phyloP scores from a whole-genome alignment of 192 early-diverging fungal genomes.

The Helicostylum pulchrum region DNA sequence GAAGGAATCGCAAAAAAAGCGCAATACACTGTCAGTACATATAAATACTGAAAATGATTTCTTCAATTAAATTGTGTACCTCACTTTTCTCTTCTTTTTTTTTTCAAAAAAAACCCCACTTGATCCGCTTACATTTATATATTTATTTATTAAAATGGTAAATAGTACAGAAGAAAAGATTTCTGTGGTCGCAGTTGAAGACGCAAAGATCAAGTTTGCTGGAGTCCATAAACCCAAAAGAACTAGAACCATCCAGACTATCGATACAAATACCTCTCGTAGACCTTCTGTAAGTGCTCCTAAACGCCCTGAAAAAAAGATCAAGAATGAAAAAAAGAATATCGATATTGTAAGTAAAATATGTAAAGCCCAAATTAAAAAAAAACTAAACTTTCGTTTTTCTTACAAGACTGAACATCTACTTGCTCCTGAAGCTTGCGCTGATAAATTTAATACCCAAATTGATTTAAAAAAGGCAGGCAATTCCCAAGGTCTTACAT shows the following conservation, averaged over 20 bases:
- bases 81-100: no score
- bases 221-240: slow-evolving; percentile 26
- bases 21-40: no score
- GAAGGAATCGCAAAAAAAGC: no score
- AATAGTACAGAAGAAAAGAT: no score
- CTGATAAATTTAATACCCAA: slow-evolving; percentile 34
- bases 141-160: no score
- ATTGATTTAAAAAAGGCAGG: slow-evolving; percentile 61
- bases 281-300: slow-evolving; percentile 27
- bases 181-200: background rate
- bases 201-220: slow-evolving; percentile 28
- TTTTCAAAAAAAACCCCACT: no score
- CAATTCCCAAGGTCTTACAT: slow-evolving; percentile 66
- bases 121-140: no score
- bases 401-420: slow-evolving; percentile 49
- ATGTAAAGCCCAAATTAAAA: background rate
- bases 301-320: slow-evolving; percentile 18
- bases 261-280: slow-evolving; percentile 17
- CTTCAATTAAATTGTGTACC: no score
- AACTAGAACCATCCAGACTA: slow-evolving; percentile 14
- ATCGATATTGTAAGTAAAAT: slow-evolving; percentile 51
- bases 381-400: background rate
- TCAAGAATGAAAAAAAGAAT: slow-evolving; percentile 20
- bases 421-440: slow-evolving; percentile 40
- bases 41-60: no score